phyloP scores from a whole-genome alignment of 1,284 basidiomycete species.

The Apiotrichum montevideense region DNA sequence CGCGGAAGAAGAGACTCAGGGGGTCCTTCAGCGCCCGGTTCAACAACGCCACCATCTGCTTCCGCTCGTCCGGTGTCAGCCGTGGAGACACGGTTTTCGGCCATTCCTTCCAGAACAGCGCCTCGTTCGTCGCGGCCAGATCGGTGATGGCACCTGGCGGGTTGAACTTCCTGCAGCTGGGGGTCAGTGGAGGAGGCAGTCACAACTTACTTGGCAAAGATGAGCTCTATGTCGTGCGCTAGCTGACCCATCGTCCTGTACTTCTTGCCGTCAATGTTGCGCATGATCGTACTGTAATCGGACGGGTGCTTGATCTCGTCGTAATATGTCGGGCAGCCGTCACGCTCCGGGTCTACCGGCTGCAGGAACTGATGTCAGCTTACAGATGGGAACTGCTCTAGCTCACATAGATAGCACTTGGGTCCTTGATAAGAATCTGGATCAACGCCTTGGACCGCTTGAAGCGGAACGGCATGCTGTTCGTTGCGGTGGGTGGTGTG shows the following conservation, averaged over 20 bases:
- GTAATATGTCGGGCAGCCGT: slow-evolving; percentile 87
- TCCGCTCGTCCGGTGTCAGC: slow-evolving; percentile 73
- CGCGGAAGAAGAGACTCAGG: slow-evolving; percentile 70
- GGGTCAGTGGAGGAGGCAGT: too few relatives aligned
- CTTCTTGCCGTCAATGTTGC: slow-evolving; percentile 57
- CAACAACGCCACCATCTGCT: slow-evolving; percentile 66
- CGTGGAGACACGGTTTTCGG: slow-evolving; percentile 65
- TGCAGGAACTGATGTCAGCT: slow-evolving; percentile 54
- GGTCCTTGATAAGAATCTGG: slow-evolving; percentile 59
- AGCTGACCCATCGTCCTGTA: slow-evolving; percentile 79
- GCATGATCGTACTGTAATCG: slow-evolving; percentile 82
- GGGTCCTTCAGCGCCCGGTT: slow-evolving; percentile 65
- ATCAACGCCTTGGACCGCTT: slow-evolving; percentile 75
- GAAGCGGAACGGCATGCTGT: slow-evolving; percentile 56
- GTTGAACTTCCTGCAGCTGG: slow-evolving; percentile 73
- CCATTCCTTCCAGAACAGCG: slow-evolving; percentile 80
- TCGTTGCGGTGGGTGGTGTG: slow-evolving; percentile 24
- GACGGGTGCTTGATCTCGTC: slow-evolving; percentile 91
- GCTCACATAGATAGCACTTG: slow-evolving; percentile 59
- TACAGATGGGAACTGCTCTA: background rate
- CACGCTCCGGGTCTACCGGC: slow-evolving; percentile 77
- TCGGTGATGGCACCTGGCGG: slow-evolving; percentile 61
- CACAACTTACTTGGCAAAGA: slow-evolving; percentile 67
- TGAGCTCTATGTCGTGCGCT: slow-evolving; percentile 70
- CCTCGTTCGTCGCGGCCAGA: slow-evolving; percentile 66